These are phyloP conservation scores for Arctostaphylos glauca DNA, from an alignment of 148 eudicot species.

Conservation along the genomic window DNA sequence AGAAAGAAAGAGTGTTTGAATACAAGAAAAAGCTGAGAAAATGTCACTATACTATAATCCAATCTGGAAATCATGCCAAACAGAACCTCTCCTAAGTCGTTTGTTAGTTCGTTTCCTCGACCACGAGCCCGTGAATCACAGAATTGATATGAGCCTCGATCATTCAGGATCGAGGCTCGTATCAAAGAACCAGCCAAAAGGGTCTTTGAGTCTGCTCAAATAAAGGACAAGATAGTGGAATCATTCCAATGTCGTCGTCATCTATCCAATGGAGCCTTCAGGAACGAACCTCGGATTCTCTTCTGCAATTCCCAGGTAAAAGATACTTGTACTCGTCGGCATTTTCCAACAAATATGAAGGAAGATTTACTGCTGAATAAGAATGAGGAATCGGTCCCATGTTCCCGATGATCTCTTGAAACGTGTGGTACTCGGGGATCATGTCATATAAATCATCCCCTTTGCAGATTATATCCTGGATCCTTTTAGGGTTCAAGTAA, in stretches of 20 bases:
- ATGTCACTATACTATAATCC: not conserved
- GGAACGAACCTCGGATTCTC: slow-evolving; percentile 25
- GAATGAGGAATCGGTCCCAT: slow-evolving; percentile 59
- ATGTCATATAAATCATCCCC: slow-evolving; percentile 52
- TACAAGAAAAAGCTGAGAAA: not conserved
- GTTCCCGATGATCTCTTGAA: slow-evolving; percentile 53
- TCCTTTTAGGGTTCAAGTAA: slow-evolving; percentile 44
- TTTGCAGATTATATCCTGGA: slow-evolving; percentile 45
- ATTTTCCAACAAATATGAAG: slow-evolving; percentile 43
- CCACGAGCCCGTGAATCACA: not conserved
- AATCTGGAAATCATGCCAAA: not conserved
- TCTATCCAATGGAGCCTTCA: not conserved
- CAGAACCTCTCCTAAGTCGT: not conserved
- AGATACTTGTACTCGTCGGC: slow-evolving; percentile 50
- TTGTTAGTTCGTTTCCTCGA: not conserved
- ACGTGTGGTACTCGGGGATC: slow-evolving; percentile 62
- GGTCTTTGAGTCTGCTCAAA: not conserved
- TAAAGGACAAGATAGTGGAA: not conserved
- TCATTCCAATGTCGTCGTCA: slow-evolving; percentile 4
- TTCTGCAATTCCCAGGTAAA: slow-evolving; percentile 57
- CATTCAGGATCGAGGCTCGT: not conserved
- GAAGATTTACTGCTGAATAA: slow-evolving; percentile 53
- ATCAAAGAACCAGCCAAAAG: slow-evolving; percentile 5
- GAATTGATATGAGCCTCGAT: not conserved
- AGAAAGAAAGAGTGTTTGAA: slow-evolving; percentile 1